phyloP scores from a whole-genome alignment of 192 early-diverging fungal species.

The Coemansia sp. region DNA sequence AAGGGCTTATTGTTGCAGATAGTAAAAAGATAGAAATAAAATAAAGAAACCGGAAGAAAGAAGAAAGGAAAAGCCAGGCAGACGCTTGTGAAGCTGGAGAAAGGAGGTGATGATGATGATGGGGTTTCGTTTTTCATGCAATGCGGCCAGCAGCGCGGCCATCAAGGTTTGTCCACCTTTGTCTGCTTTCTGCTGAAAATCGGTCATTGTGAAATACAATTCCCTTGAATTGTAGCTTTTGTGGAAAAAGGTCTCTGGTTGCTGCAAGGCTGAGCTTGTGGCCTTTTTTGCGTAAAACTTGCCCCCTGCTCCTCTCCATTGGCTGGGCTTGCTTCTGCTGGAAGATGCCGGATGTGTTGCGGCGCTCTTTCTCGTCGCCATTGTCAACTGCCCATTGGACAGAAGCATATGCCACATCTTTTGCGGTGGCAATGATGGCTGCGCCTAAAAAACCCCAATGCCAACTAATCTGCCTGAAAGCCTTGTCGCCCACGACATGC shows the following conservation, averaged over 20 bases:
- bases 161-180: too few species aligned
- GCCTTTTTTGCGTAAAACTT: neutral
- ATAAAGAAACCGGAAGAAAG: constrained; percentile 1
- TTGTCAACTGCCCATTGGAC: neutral
- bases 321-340: neutral
- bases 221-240: neutral
- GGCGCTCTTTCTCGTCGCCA: neutral
- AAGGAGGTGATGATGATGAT: too few species aligned
- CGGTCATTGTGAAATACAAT: neutral
- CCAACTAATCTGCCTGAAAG: too few species aligned
- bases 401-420: neutral
- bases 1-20: neutral
- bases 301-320: neutral
- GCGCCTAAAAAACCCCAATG: neutral
- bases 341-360: neutral
- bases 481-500: too few species aligned
- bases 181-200: neutral
- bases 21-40: neutral
- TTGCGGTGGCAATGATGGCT: constrained; percentile 1
- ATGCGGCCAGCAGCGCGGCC: too few species aligned
- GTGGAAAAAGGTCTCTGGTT: neutral
- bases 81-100: too few species aligned
- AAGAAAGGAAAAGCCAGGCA: neutral
- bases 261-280: neutral
- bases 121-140: too few species aligned